Base-by-base conservation (phyloP, 1,284 basidiomycete genomes). In the Trametes sp. region DNA sequence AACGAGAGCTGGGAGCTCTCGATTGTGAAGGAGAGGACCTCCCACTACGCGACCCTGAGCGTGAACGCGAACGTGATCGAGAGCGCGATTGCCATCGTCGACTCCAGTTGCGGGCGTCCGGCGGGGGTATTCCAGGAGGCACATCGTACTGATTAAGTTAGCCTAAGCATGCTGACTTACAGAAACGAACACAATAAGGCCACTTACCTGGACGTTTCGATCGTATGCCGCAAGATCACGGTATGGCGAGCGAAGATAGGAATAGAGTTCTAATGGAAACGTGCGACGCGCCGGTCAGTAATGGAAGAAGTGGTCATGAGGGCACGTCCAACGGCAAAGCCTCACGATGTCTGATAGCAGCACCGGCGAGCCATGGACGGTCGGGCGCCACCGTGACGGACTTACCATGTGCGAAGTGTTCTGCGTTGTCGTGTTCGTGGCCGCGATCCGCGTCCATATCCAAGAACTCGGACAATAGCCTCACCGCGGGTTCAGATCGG, bases 381-480 rank as follows among this genome's bases (percentile, higher is more conserved):
- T 6, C 41, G 35, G 46, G 45, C 35, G 59, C 64, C 54, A 67
- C n/a, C n/a, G n/a, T n/a, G n/a, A n/a, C 57, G 64, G 19, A 74
- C 84, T 71, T 68, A 92, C 92, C 92, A 77, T 96, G 94, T 9
- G 90, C 90, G 76, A 96, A 95, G 76, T 96, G 95, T 72, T 96
- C 94, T 11, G 94, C 90, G 67, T 91, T 90, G 36, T 80, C 77
- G 61, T 85, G 84, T 59, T 80, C 80, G 14, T 85, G 87, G 54
- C 84, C 82, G 51, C 59, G 61, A 54, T 70, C 67, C 14, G 77
- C 74, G 65, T 90, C 90, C 76, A 93, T 83, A 72, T 96, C 94
- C 38, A 96, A 81, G 75, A 95, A 94, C 68, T 95, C 94, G 13
- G 90, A 82, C 5, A 96, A 80, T 11, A 96, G 77, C 69, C 92